A percentile compares a stretch with the other conserved stretches of the same genome.
These are phyloP conservation scores for Galeopsis tetrahit DNA, from an alignment of 257 asterid species.

Conservation along the genomic window DNA sequence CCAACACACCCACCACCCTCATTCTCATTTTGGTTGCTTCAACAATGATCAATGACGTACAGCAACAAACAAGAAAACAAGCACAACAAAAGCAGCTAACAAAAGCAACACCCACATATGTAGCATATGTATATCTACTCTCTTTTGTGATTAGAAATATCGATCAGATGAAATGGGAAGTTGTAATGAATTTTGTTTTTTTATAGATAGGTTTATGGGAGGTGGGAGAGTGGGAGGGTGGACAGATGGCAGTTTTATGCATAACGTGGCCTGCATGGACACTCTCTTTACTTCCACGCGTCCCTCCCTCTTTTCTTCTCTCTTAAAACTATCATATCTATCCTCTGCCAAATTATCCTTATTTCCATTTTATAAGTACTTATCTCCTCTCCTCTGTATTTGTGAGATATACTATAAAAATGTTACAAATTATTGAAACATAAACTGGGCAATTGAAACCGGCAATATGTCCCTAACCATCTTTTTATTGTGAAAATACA, in stretches of 20 bases:
- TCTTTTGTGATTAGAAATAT: not conserved
- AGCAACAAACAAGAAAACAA: slow-evolving; percentile 23
- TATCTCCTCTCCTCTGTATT: not conserved
- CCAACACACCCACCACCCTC: not conserved
- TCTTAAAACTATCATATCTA: not conserved
- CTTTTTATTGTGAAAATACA: too few relatives aligned
- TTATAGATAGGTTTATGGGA: too few relatives aligned
- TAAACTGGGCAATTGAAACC: too few relatives aligned
- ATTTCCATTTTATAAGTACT: not conserved
- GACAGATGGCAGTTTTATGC: not conserved
- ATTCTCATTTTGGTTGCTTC: not conserved
- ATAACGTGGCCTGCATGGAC: not conserved
- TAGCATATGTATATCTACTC: slow-evolving; percentile 17
- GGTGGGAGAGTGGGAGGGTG: too few relatives aligned
- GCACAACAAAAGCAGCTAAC: slow-evolving; percentile 32
- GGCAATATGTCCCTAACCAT: too few relatives aligned
- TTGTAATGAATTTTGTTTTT: too few relatives aligned
- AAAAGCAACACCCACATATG: slow-evolving; percentile 42
- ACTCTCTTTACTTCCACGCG: slow-evolving; percentile 4
- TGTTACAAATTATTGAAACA: too few relatives aligned
- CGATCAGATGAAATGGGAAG: too few relatives aligned
- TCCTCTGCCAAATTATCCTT: not conserved
- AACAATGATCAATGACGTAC: not conserved
- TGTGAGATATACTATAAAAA: too few relatives aligned
- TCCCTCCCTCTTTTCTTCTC: not conserved